Evolutionary conservation across 345 rosid genomes (phyloP), one percentile per base, ranked within the genome.

Genomic region (Salix suchowensis): DNA sequence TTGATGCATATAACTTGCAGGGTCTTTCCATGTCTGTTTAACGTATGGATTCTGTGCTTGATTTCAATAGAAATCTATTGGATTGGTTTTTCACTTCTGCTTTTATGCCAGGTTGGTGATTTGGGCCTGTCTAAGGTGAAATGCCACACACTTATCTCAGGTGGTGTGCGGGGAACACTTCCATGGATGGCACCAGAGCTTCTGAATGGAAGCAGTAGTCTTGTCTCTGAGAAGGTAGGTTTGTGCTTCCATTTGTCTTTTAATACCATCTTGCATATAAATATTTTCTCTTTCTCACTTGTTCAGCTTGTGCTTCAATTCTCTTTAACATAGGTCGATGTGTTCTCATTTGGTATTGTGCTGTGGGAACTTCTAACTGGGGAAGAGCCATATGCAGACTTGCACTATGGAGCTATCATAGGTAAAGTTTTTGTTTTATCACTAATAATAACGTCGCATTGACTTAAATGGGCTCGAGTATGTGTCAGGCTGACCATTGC

Each of bases 151-250:
- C 89, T 89, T 50, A 87, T 89, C 82, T 87, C 90, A 18, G 92
- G 92, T 7, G 90, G 92, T 50, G 92, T 89, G 18, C 79, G 90
- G 52, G 92, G 92, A 83, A 89, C 92, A 10, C 90, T 89, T 75
- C 92, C 90, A 18, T 89, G 92, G 92, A 89, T 89, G 92, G 92
- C 92, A 28, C 92, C 92, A 0, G 92, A 89, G 80, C 89, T 89
- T 72, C 79, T 89, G 68, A 86, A 89, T 70, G 92, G 92, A 44
- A 80, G 89, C 83, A 89, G 92, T 73, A 89, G 85, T 58, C 89
- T 87, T 34, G 92, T 89, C 46, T 89, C 92, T 1, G 90, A 89
- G 75, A 89, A 86, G 89, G 92, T 88, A 84, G 89, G 92, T 88
- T 70, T 68, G 73, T 65, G 26, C 68, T 21, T 44, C 23, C 7